phyloP scores from a whole-genome alignment of 2,329 filamentous ascomycete genomes.

The Nemania abortiva region DNA sequence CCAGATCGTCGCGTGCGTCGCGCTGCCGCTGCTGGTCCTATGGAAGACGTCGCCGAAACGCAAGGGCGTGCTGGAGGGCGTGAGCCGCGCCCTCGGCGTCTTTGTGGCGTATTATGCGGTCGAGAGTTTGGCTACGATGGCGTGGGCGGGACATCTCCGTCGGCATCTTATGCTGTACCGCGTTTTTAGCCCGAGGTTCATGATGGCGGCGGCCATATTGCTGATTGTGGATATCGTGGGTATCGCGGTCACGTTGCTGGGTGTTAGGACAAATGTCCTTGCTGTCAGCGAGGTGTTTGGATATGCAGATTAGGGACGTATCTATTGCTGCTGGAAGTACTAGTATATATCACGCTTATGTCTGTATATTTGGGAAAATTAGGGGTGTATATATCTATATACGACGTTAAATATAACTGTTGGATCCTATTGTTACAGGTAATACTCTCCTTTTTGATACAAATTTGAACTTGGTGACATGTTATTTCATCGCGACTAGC shows the following conservation, averaged over 20 bases:
- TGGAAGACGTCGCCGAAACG: constrained; percentile 91
- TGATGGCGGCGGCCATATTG: constrained; percentile 80
- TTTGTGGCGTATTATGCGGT: constrained; percentile 87
- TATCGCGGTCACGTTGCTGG: constrained; percentile 77
- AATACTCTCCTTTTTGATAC: too few relatives aligned
- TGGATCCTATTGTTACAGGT: too few relatives aligned
- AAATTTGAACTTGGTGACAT: too few relatives aligned
- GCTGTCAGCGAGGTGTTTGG: constrained; percentile 92
- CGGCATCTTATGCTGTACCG: constrained; percentile 97
- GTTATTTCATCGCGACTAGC: too few relatives aligned
- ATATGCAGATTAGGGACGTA: constrained; percentile 65
- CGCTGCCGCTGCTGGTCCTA: constrained; percentile 83
- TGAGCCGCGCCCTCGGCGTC: constrained; percentile 77
- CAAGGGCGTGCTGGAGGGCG: constrained; percentile 74
- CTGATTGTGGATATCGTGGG: constrained; percentile 82
- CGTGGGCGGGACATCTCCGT: constrained; percentile 88
- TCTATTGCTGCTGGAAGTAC: neutral
- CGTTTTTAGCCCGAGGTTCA: constrained; percentile 91
- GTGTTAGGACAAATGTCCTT: constrained; percentile 79
- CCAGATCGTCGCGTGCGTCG: constrained; percentile 83
- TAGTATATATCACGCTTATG: neutral
- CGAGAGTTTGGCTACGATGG: constrained; percentile 85
- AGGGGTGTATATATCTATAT: neutral
- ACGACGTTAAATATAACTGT: too few relatives aligned
- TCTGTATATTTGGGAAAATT: neutral